phyloP scores from a whole-genome alignment of 768 basidiomycete genomes.

The Tricholoma matsutake region DNA sequence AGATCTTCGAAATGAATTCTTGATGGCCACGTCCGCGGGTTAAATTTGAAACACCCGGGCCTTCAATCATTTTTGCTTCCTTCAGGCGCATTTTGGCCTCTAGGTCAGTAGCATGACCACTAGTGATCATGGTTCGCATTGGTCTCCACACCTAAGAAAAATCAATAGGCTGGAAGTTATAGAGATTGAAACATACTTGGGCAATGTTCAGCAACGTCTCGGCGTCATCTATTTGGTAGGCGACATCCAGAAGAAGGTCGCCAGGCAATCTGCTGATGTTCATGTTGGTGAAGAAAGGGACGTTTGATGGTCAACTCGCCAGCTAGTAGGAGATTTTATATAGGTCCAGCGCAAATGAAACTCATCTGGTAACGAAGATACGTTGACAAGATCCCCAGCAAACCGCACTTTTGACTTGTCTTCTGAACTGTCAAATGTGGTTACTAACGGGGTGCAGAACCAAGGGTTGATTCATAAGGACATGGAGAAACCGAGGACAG shows the following conservation, averaged over 20 bases:
- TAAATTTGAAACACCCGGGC: background rate
- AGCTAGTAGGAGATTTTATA: background rate
- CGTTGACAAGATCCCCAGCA: background rate
- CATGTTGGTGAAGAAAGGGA: background rate
- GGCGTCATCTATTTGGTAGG: background rate
- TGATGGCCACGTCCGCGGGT: background rate
- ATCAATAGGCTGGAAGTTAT: background rate
- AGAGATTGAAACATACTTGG: background rate
- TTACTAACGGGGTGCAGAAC: background rate
- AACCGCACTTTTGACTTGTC: background rate
- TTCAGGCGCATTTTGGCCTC: background rate
- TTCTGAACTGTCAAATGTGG: background rate
- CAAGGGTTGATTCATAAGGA: background rate
- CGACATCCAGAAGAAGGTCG: constrained; percentile 2
- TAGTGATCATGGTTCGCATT: background rate
- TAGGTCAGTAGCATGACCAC: background rate
- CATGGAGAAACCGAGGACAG: background rate
- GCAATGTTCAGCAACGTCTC: background rate
- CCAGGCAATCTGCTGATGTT: background rate
- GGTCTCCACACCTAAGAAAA: background rate
- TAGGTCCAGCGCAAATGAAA: background rate
- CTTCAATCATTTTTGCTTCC: background rate
- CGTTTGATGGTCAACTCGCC: background rate
- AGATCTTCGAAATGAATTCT: background rate
- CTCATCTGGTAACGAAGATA: background rate